Conservation (phyloP, 176 grass and related monocot genomes). For the Canna indica region DNA sequence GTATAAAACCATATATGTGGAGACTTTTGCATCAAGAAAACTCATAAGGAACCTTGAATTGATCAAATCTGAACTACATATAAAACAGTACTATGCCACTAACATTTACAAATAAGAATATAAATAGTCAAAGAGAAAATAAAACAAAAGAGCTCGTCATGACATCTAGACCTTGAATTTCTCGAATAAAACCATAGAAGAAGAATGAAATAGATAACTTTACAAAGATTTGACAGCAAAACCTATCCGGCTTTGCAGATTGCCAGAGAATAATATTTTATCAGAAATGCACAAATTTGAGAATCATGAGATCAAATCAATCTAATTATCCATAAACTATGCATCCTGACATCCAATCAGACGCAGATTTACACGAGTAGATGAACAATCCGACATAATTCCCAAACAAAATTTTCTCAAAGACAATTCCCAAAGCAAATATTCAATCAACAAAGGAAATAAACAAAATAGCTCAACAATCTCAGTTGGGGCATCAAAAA, state of each 20-base stretch:
- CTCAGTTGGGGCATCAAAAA: not conserved
- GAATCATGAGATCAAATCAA: not conserved
- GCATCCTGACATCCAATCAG: not conserved
- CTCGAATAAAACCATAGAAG: not conserved
- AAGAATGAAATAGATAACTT: not conserved
- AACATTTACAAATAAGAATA: not conserved
- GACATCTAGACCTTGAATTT: not conserved
- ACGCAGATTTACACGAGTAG: not conserved
- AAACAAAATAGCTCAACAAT: not conserved
- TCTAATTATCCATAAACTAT: not conserved
- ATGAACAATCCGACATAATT: not conserved
- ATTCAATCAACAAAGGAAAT: not conserved
- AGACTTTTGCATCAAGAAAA: not conserved
- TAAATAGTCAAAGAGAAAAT: not conserved
- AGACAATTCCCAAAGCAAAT: not conserved
- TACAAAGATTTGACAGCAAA: not conserved
- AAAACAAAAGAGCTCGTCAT: not conserved
- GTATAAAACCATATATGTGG: not conserved
- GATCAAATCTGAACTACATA: not conserved
- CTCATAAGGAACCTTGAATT: not conserved
- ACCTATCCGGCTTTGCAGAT: not conserved
- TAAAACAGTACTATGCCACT: not conserved
- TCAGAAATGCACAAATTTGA: not conserved
- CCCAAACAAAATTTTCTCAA: not conserved
- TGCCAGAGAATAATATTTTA: not conserved